A percentile compares a stretch with the other conserved stretches of the same genome.
Conservation (phyloP, 2,329 filamentous ascomycete species). For the Colletotrichum costaricense region DNA sequence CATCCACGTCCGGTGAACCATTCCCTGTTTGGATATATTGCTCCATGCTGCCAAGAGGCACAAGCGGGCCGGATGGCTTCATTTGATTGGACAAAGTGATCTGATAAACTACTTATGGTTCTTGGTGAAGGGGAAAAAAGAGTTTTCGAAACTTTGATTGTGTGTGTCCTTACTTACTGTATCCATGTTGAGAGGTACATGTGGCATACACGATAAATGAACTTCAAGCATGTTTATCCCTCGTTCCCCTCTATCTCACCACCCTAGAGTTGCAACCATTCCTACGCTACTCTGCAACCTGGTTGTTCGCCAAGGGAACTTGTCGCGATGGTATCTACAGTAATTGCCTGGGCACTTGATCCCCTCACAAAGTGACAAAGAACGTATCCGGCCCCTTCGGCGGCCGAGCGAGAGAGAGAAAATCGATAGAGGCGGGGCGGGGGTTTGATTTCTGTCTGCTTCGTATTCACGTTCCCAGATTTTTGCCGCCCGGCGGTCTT, state of each 20-base stretch:
- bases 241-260: conserved; percentile 4
- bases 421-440: not conserved
- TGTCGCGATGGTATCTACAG: not conserved
- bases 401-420: conserved; percentile 7
- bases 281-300: conserved; percentile 10
- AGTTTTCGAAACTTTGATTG: not conserved
- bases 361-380: not conserved
- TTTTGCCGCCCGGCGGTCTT: not conserved
- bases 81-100: conserved; percentile 15
- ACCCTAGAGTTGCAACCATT: not conserved
- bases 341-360: not conserved
- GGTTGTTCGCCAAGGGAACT: conserved; percentile 9
- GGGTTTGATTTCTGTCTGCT: not conserved
- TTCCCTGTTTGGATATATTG: conserved; percentile 16
- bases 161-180: not conserved
- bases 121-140: not conserved
- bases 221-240: not conserved
- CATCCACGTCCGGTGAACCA: not conserved
- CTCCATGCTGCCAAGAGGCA: conserved; percentile 22
- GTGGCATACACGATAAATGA: too few species aligned
- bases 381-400: conserved; percentile 2
- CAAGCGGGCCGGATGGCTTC: not conserved
- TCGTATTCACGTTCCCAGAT: conserved; percentile 11
- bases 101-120: conserved; percentile 17
- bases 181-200: too few species aligned